Base-by-base conservation (phyloP, 441 rosid genomes). In the Populus hybrid region DNA sequence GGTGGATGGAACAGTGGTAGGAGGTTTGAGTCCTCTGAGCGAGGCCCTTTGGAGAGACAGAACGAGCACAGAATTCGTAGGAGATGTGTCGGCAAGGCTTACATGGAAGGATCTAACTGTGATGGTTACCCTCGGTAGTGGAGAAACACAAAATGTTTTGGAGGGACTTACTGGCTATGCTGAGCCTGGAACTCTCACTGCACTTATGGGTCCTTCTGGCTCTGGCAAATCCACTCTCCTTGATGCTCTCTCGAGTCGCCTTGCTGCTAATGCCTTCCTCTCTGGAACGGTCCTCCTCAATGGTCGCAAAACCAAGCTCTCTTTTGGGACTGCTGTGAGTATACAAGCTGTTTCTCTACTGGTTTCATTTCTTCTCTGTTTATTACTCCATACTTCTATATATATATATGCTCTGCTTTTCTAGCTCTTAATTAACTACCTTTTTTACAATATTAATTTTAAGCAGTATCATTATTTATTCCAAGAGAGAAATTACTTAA, bases 151-250 rank as follows among this genome's bases (percentile, higher is more conserved):
- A 65, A 95, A 90, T 10, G 99, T 94, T 77, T 81, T 95, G 40
- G 98, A 94, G 63, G 95, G 95, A 46, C 90, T 95, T 1, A 92
- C 93, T 1, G 99, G 99, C 28, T 91, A 92, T 64, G 95, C 99
- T 0, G 97, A 95, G 84, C 98, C 97, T 6, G 99, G 98, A 10
- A 80, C 88, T 5, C 69, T 95, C 73, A 95, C 97, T 4, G 97
- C 98, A 18, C 90, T 95, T 73, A 95, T 95, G 99, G 99, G 99
- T 0, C 99, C 99, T 59, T 95, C 99, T 11, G 98, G 98, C 16
- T 95, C 98, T 0, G 97, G 99, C 11, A 95, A 95, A 79, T 95
- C 99, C 18, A 95, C 97, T 64, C 89, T 94, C 66, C 98, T 95
- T 11, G 98, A 95, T 38, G 98, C 98, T 57, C 94, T 95, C 12